Percentiles rank a stretch among this genome's conserved stretches.
Evolutionary conservation across 352 stramenopile species (phyloP).

Genomic region (Phytophthora foliorum): DNA sequence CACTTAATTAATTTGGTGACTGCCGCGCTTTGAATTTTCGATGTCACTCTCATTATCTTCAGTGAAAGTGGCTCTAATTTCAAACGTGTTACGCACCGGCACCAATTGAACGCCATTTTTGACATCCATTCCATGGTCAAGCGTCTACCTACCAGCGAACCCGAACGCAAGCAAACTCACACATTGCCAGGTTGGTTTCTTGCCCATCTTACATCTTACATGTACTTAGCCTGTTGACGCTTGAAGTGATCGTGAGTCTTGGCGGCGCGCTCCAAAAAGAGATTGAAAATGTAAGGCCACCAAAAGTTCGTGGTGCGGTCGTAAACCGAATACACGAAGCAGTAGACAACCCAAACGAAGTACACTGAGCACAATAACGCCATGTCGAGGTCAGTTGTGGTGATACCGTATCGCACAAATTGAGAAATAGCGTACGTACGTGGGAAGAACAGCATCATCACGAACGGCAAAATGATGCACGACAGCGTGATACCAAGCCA

Average conservation of each 20-base stretch:
- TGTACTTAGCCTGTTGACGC: slow-evolving; percentile 39
- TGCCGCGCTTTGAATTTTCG: slow-evolving; percentile 32
- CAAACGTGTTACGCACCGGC: slow-evolving; percentile 25
- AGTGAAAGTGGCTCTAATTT: slow-evolving; percentile 19
- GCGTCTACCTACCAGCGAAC: not conserved
- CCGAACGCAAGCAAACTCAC: not conserved
- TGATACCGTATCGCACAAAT: not conserved
- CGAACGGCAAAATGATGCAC: slow-evolving; percentile 72
- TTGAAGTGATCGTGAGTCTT: slow-evolving; percentile 72
- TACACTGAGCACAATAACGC: slow-evolving; percentile 60
- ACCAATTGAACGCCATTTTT: slow-evolving; percentile 20
- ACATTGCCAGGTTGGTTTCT: slow-evolving; percentile 9
- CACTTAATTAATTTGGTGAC: slow-evolving; percentile 36
- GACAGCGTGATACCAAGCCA: slow-evolving; percentile 77
- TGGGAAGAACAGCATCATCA: slow-evolving; percentile 86
- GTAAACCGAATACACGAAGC: slow-evolving; percentile 86
- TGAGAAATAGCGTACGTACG: slow-evolving; percentile 42
- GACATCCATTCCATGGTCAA: slow-evolving; percentile 17
- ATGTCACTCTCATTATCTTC: slow-evolving; percentile 4
- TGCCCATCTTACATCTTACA: slow-evolving; percentile 31
- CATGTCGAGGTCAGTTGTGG: not conserved
- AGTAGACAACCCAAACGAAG: slow-evolving; percentile 84
- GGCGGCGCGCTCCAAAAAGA: slow-evolving; percentile 66
- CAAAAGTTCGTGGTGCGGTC: slow-evolving; percentile 87
- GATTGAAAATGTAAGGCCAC: slow-evolving; percentile 89